phyloP scores from a whole-genome alignment of 495 filamentous ascomycete species.

The Lasiosphaeriaceae sp. region DNA sequence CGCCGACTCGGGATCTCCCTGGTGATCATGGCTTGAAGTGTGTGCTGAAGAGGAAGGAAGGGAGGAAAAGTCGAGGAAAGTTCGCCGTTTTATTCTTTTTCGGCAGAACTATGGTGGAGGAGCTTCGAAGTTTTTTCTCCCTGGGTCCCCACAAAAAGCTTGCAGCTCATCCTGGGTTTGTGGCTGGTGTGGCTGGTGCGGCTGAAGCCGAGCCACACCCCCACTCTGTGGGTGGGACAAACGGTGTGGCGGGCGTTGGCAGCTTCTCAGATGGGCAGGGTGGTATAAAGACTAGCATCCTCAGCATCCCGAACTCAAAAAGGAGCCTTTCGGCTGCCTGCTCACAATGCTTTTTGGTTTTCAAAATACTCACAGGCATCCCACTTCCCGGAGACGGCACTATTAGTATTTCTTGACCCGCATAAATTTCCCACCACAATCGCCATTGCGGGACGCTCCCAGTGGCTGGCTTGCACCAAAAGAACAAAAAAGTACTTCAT shows the following conservation, averaged over 20 bases:
- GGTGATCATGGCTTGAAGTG: not conserved
- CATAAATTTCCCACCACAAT: not conserved
- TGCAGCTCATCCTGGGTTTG: not conserved
- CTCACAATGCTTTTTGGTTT: slow-evolving; percentile 13
- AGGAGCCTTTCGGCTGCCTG: slow-evolving; percentile 5
- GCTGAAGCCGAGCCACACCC: not conserved
- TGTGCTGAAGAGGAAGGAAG: not conserved
- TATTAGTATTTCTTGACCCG: not conserved
- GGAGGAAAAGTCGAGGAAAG: not conserved
- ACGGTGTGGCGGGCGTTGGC: not conserved
- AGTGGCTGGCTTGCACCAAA: not conserved
- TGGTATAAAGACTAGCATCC: slow-evolving; percentile 12
- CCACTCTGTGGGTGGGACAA: slow-evolving; percentile 2
- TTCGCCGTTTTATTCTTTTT: not conserved
- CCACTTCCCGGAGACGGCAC: not conserved
- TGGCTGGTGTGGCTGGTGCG: not conserved
- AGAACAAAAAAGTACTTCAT: not conserved
- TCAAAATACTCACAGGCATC: slow-evolving; percentile 2
- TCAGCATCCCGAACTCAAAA: slow-evolving; percentile 9
- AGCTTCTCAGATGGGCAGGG: not conserved
- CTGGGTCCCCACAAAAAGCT: not conserved
- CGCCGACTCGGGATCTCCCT: not conserved
- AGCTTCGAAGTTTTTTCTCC: not conserved
- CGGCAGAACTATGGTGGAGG: not conserved
- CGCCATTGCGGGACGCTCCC: not conserved